Evolutionary conservation across 2,329 filamentous ascomycete genomes (phyloP).

Genomic region (Penicillium oxalicum): DNA sequence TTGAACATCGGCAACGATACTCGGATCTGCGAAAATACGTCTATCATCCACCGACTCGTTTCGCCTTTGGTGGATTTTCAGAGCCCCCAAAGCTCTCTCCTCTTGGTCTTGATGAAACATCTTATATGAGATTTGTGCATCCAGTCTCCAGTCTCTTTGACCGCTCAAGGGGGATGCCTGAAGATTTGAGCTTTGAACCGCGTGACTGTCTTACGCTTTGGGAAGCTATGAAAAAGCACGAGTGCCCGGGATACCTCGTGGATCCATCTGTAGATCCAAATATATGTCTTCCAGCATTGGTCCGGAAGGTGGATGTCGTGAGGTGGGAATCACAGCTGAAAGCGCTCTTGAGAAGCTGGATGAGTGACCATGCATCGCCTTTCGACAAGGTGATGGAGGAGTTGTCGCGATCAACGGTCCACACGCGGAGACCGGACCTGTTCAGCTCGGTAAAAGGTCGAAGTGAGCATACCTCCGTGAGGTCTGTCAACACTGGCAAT

Average conservation of each 20-base stretch:
- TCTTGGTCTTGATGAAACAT: conserved; percentile 45
- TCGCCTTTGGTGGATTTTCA: conserved; percentile 50
- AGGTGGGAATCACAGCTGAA: no score
- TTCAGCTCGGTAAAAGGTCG: no score
- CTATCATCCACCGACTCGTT: conserved; percentile 49
- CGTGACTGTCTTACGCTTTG: conserved; percentile 64
- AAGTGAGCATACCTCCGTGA: no score
- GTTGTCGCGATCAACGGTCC: no score
- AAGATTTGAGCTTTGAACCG: conserved; percentile 64
- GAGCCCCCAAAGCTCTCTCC: conserved; percentile 12
- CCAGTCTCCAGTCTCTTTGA: conserved; percentile 60
- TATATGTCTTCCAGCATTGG: conserved; percentile 8
- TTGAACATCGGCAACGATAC: conserved; percentile 63
- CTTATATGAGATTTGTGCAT: conserved; percentile 57
- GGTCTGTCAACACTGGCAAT: conserved; percentile 12
- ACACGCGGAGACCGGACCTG: no score
- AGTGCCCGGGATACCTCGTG: conserved; percentile 25
- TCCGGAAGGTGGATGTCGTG: no score
- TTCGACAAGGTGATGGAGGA: conserved; percentile 34
- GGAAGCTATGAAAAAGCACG: conserved; percentile 53
- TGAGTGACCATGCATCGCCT: conserved; percentile 50
- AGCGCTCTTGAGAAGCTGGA: conserved; percentile 43
- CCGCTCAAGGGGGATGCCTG: conserved; percentile 56
- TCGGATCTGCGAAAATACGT: conserved; percentile 72
- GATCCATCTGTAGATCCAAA: conserved; percentile 20